phyloP scores from a whole-genome alignment of 257 asterid genomes.

The Solanum piurae region DNA sequence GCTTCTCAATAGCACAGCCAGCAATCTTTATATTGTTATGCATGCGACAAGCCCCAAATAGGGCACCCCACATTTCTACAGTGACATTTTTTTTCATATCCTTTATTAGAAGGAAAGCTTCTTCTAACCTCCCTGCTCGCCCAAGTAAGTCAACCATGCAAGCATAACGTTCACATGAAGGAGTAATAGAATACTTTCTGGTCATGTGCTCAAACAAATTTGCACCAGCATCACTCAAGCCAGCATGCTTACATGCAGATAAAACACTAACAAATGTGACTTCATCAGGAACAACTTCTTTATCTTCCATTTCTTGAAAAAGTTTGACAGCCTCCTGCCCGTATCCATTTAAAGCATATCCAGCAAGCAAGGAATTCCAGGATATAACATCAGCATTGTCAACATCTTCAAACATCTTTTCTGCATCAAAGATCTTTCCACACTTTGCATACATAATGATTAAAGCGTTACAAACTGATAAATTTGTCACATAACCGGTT shows the following conservation, averaged over 20 bases:
- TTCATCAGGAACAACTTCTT: conserved; percentile 25
- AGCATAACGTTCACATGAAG: conserved; percentile 22
- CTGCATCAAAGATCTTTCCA: conserved; percentile 26
- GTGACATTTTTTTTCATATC: conserved; percentile 18
- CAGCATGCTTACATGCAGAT: conserved; percentile 39
- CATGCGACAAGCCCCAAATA: conserved; percentile 27
- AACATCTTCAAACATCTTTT: conserved; percentile 21
- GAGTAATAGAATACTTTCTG: conserved; percentile 24
- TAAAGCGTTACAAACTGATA: conserved; percentile 23
- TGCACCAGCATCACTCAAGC: conserved; percentile 22
- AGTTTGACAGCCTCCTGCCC: conserved; percentile 31
- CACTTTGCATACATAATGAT: conserved; percentile 30
- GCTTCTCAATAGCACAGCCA: conserved; percentile 17
- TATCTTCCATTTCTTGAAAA: conserved; percentile 30
- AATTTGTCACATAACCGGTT: conserved; percentile 16
- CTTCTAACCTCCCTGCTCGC: conserved; percentile 36
- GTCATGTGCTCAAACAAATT: conserved; percentile 26
- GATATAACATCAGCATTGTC: conserved; percentile 24
- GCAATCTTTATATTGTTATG: conserved; percentile 26
- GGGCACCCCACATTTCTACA: conserved; percentile 33
- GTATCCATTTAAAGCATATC: conserved; percentile 34
- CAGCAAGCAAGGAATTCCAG: conserved; percentile 42
- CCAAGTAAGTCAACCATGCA: conserved; percentile 41
- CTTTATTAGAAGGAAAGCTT: conserved; percentile 21
- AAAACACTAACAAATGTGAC: conserved; percentile 33